Evolutionary conservation across 805 yeast species (phyloP).

Genomic region (Sporopachydermia lactativora): DNA sequence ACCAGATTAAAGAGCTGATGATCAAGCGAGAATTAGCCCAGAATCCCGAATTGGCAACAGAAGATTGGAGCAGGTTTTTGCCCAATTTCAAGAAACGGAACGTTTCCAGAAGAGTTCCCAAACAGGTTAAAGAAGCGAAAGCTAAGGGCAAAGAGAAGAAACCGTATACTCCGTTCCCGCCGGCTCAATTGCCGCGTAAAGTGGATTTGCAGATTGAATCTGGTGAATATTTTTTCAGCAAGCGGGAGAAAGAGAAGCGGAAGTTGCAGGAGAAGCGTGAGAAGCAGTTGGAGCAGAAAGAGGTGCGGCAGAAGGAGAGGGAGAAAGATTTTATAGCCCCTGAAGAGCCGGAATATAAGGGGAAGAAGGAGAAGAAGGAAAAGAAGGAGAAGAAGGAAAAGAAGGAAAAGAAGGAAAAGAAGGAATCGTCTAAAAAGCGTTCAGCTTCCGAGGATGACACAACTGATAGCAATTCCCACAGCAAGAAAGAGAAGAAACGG

Average conservation of each 20-base stretch:
- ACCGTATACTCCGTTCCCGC: slow-evolving; percentile 97
- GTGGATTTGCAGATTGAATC: slow-evolving; percentile 92
- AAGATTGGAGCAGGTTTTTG: slow-evolving; percentile 92
- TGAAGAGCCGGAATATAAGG: slow-evolving; percentile 46
- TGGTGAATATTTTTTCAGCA: slow-evolving; percentile 94
- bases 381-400: slow-evolving; percentile 17
- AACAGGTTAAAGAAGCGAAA: slow-evolving; percentile 38
- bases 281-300: slow-evolving; percentile 59
- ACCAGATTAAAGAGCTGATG: slow-evolving; percentile 94
- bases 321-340: slow-evolving; percentile 78
- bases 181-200: slow-evolving; percentile 93
- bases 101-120: slow-evolving; percentile 85
- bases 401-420: slow-evolving; percentile 17
- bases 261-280: slow-evolving; percentile 65
- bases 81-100: slow-evolving; percentile 95
- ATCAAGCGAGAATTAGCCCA: slow-evolving; percentile 89
- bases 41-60: slow-evolving; percentile 89
- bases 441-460: not conserved
- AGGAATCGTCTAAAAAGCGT: slow-evolving; percentile 7
- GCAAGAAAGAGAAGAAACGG: slow-evolving; percentile 1
- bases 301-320: slow-evolving; percentile 52
- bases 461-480: not conserved
- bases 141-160: slow-evolving; percentile 38
- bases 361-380: slow-evolving; percentile 18
- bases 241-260: slow-evolving; percentile 63